Evolutionary conservation across 768 basidiomycete genomes (phyloP), one percentile per base, ranked within the genome.

Genomic region (Trametes villosa): DNA sequence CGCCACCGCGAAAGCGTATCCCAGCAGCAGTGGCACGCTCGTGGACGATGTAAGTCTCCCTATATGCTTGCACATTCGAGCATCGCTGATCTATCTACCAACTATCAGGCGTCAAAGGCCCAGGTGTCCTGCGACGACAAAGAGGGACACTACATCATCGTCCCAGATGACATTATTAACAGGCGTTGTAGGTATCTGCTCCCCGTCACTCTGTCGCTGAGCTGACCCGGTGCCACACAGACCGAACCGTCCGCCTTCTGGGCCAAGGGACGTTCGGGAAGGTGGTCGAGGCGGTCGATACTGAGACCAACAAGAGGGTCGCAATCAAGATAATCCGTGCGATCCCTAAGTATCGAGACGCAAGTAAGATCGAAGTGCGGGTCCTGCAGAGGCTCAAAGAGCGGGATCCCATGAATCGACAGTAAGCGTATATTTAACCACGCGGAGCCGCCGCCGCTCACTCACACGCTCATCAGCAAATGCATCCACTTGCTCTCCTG

Each of bases 231-330:
- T 46, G 56, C 59, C 50, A 18, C n/a, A 27, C 69, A 98, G 96
- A 98, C 85, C 92, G 91, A 48, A 98, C 96, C 41, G 86, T 96
- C 61, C 84, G 87, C 59, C 80, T 96, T 24, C 81, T 99, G 6
- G 97, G 97, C 18, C 96, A 98, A 78, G 97, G 97, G 13, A 98
- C 97, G 15, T 99, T 98, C 71, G 97, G 97, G 67, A 99, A 98
- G 75, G 97, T 99, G 30, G 95, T 99, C 48, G 93, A 98, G 74
- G 94, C 94, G 8, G 74, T 90, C 67, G 93, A 97, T 78, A 84
- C 84, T 41, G 82, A 86, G 65, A 89, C 84, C 27, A 84, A 89
- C 61, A 81, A 79, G 66, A 80, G 86, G 69, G 96, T 98, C 31
- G 97, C 97, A 51, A 94, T 99, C 79, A 99, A 99, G 82, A 96